Conservation (phyloP, 2,329 filamentous ascomycete genomes). For the Pyrenophora teres region DNA sequence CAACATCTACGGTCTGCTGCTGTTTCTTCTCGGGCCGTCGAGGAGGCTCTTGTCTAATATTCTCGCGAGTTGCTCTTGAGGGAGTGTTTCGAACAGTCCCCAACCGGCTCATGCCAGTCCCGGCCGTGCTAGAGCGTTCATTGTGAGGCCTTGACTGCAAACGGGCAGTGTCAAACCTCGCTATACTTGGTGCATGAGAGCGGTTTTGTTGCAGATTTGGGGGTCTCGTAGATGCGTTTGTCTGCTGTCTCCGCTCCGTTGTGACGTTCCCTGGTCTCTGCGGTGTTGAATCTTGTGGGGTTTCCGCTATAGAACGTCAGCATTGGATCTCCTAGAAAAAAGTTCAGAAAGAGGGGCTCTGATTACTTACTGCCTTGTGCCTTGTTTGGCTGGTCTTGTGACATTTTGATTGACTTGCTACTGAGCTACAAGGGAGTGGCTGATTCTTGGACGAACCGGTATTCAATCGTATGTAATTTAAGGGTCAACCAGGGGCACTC, state of each 20-base stretch:
- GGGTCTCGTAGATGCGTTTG: slow-evolving; percentile 11
- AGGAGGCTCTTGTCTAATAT: slow-evolving; percentile 12
- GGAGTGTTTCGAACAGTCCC: slow-evolving; percentile 16
- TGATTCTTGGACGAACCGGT: background rate
- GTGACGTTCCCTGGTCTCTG: slow-evolving; percentile 6
- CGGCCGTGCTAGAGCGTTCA: slow-evolving; percentile 11
- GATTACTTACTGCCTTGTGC: slow-evolving; percentile 8
- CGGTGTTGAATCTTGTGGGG: background rate
- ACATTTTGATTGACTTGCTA: slow-evolving; percentile 10
- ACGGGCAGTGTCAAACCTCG: slow-evolving; percentile 18
- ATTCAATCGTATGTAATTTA: background rate
- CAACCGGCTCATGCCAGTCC: slow-evolving; percentile 17
- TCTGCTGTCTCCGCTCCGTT: slow-evolving; percentile 11
- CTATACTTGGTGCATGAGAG: slow-evolving; percentile 23
- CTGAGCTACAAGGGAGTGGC: background rate
- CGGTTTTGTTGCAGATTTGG: slow-evolving; percentile 14
- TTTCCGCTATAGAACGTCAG: slow-evolving; percentile 4
- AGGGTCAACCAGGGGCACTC: slow-evolving; percentile 1
- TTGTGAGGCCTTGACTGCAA: slow-evolving; percentile 11
- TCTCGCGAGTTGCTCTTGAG: slow-evolving; percentile 19
- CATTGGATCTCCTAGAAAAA: background rate
- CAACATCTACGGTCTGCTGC: slow-evolving; percentile 46
- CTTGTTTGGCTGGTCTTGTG: slow-evolving; percentile 9
- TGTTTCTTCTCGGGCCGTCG: slow-evolving; percentile 34
- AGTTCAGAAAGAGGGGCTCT: background rate